Base-by-base conservation (phyloP, 2,329 filamentous ascomycete species). In the Pseudogymnoascus sp. region DNA sequence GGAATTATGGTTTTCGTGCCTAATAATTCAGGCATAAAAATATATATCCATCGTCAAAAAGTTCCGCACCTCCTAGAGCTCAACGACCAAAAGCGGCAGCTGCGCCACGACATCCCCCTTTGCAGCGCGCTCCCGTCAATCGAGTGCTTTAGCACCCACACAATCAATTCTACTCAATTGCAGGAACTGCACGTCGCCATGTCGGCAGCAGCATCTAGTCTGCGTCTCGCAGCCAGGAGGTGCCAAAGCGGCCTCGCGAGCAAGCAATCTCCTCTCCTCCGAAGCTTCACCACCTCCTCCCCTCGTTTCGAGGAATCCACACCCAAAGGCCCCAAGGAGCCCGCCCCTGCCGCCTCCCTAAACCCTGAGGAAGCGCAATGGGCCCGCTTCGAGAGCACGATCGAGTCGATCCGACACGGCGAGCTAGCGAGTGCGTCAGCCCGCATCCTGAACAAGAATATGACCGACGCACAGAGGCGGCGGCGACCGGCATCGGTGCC, bases 191-290 rank as follows among this genome's bases (percentile, higher is more conserved):
- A 16, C 16, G 40, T 9, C 45, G 52, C 58, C 59, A 73, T 73
- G 71, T 68, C 71, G 63, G 68, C 70, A 41, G 67, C 69, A 67
- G 55, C 71, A 59, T 69, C 70, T 60, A 65, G 68, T 64, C 62
- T 73, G 33, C 70, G 70, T 58, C 63, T 70, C 11, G 64, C 67
- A 38, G 69, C 66, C 28, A 68, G 67, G 64, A 69, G 66, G 59
- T 71, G 65, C 49, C 63, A 64, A 43, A 55, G 60, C 58, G 33
- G 28, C 63, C 14, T 62, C 62, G 35, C 61, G 63, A 33, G n/a
- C 45, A 52, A 52, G 45, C 25, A 52, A 52, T 52, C 45, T 52
- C 45, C 45, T 52, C 45, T 52, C 25, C 45, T 52, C 25, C 45
- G 45, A 52, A 52, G 45, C 45, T 52, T 52, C n/a, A 52, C 45